Base-by-base conservation (phyloP, 805 yeast species). In the Torulaspora franciscae region DNA sequence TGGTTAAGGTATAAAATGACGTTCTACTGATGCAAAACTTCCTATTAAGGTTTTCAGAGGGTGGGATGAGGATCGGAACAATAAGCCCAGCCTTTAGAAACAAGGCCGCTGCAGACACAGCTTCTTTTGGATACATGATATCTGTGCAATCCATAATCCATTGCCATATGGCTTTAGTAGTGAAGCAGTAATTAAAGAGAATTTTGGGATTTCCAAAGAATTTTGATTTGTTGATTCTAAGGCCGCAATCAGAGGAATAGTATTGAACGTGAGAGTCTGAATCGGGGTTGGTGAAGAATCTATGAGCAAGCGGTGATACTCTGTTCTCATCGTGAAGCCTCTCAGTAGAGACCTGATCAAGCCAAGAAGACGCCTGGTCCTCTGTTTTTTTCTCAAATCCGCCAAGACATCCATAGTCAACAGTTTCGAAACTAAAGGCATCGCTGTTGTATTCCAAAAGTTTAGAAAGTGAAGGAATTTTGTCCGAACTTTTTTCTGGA, bases 101-200 rank as follows among this genome's bases (percentile, higher is more conserved):
- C 9, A 77, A 57, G 3, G 72, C 68, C 0, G 81, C 77, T 9
- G 83, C 64, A 17, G 73, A 73, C 0, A 69, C 57, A 0, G 87
- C 83, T 47, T 79, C 85, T 9, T 67, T 66, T 0, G 65, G 58
- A 41, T 72, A 72, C 52, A 80, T 61, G 1, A 82, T 69, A 56
- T 86, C 93, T 0, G 96, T 85, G 58, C 96, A 89, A 51, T 91
- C 98, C 78, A 83, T 73, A 6, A 91, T 57, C 95, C 96, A 91
- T 57, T 89, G 96, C 64, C 81, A 75, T 0, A 83, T 68, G 0
- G 93, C 83, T 54, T 84, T 84, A 0, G 96, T 95, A 1, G 85
- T 74, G 49, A 86, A 73, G 43, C 80, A 74, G 53, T 72, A 73
- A n/a, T 71, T 66, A 2, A 73, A 57, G 1, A 55, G 46, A 1